These are phyloP conservation scores for Kodamaea derodonti DNA, from an alignment of 1,139 yeast genomes.

Conservation along the genomic window DNA sequence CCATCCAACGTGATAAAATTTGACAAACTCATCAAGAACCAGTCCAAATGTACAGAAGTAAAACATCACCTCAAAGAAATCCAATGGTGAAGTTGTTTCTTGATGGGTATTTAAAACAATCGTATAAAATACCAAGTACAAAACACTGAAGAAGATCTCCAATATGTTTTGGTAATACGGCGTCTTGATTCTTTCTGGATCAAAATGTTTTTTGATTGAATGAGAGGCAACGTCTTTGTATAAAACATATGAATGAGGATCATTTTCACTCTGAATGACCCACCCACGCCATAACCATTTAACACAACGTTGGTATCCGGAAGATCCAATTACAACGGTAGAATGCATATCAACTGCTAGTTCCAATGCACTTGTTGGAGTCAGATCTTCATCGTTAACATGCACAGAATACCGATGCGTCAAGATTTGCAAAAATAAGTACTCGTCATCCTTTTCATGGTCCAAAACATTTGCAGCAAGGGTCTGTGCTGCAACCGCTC, in stretches of 20 bases:
- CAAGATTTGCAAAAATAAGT: conserved; percentile 69
- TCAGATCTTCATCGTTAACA: conserved; percentile 57
- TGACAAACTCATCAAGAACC: conserved; percentile 61
- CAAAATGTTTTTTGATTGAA: conserved; percentile 61
- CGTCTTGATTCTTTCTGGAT: conserved; percentile 79
- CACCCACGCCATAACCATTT: conserved; percentile 94
- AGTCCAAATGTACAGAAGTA: conserved; percentile 67
- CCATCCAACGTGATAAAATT: conserved; percentile 73
- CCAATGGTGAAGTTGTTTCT: conserved; percentile 28
- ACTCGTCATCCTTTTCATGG: conserved; percentile 51
- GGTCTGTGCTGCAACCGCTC: conserved; percentile 69
- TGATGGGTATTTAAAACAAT: conserved; percentile 55
- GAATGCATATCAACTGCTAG: conserved; percentile 85
- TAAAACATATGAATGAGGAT: conserved; percentile 65
- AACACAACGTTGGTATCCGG: conserved; percentile 82
- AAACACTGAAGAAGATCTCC: conserved; percentile 64
- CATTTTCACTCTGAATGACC: conserved; percentile 73
- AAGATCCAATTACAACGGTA: conserved; percentile 68
- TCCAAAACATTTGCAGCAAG: conserved; percentile 72
- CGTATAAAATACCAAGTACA: conserved; percentile 62
- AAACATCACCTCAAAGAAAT: conserved; percentile 50
- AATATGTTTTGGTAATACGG: conserved; percentile 77
- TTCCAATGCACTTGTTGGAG: conserved; percentile 71
- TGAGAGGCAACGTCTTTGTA: conserved; percentile 60
- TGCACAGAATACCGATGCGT: conserved; percentile 72